Evolutionary conservation across 495 filamentous ascomycete species (phyloP).

Genomic region (Penicillium pancosmium): DNA sequence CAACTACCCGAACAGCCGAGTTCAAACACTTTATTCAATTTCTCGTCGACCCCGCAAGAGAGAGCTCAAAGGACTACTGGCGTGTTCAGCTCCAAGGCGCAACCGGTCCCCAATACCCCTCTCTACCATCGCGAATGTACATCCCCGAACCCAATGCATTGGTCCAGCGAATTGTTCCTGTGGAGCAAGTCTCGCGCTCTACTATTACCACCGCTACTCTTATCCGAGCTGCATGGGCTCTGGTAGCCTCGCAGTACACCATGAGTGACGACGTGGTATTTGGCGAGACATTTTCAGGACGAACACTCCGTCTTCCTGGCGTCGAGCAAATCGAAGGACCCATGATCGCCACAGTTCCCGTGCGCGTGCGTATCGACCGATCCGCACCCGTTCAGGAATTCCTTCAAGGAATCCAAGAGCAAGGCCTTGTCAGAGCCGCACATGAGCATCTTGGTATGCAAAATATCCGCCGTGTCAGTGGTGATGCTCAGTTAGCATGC

Average conservation of each 20-base stretch:
- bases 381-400: constrained; percentile 13
- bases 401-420: constrained; percentile 12
- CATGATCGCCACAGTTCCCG: constrained; percentile 58
- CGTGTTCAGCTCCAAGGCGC: constrained; percentile 44
- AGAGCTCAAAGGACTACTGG: constrained; percentile 32
- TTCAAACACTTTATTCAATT: constrained; percentile 37
- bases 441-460: constrained; percentile 17
- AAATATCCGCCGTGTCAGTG: constrained; percentile 16
- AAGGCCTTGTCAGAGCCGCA: constrained; percentile 6
- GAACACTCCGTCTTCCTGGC: constrained; percentile 36
- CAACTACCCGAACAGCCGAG: constrained; percentile 10
- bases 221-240: constrained; percentile 57
- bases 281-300: constrained; percentile 50
- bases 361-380: constrained; percentile 39
- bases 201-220: constrained; percentile 51
- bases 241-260: constrained; percentile 45
- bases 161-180: constrained; percentile 43
- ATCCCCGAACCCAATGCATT: constrained; percentile 49
- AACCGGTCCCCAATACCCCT: constrained; percentile 49
- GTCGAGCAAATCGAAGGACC: constrained; percentile 28
- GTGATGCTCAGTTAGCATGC: constrained; percentile 13
- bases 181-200: constrained; percentile 29
- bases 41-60: constrained; percentile 22
- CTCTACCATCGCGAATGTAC: constrained; percentile 49
- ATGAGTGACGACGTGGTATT: constrained; percentile 49